Evolutionary conservation across 495 filamentous ascomycete species (phyloP), one percentile per base, ranked within the genome.

Genomic region (Penicillium malachiteum): DNA sequence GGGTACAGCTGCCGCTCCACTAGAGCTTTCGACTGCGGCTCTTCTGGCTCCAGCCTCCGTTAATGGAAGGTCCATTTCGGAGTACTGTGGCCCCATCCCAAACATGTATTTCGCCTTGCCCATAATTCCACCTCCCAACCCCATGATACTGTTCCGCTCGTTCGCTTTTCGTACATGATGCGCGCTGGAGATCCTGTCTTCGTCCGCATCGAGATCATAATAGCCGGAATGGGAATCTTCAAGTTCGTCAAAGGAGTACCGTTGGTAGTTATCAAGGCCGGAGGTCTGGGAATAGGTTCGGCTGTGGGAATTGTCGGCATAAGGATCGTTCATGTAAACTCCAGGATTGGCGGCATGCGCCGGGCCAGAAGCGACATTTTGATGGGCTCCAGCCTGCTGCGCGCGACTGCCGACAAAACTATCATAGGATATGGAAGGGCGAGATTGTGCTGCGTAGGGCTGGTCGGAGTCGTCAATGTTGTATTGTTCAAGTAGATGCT

Each of bases 1-100:
- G 54, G 52, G 62, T 35, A 67, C 60, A 13, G 58, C 54, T 17
- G 73, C 62, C 13, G 71, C 73, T 32, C 69, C 67, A 16, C 56
- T 57, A 7, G 60, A 56, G 56, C 67, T 73, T 40, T 70, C 72
- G 7, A 67, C 61, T 44, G 75, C 70, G 32, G 71, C 69, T 50
- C 76, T 71, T 56, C 78, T 72, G 35, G 78, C 79, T 40, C 88
- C 81, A 16, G 87, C 71, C 60, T 97, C 92, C 16, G 91, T 97
- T 64, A 99, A 75, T 12, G 95, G 95, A 37, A 97, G 79, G 64
- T 99, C 92, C 95, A 99, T 97, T 68, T 97, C 95, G 48, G 91
- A 95, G 72, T 97, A 97, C 43, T 94, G 86, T 52, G 87, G 85
- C 10, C 82, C 86, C 90, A 96, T 95, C 45, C 94, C 94, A 50